These are phyloP conservation scores for Mycena galericulata DNA, from an alignment of 768 basidiomycete species.

Conservation along the genomic window DNA sequence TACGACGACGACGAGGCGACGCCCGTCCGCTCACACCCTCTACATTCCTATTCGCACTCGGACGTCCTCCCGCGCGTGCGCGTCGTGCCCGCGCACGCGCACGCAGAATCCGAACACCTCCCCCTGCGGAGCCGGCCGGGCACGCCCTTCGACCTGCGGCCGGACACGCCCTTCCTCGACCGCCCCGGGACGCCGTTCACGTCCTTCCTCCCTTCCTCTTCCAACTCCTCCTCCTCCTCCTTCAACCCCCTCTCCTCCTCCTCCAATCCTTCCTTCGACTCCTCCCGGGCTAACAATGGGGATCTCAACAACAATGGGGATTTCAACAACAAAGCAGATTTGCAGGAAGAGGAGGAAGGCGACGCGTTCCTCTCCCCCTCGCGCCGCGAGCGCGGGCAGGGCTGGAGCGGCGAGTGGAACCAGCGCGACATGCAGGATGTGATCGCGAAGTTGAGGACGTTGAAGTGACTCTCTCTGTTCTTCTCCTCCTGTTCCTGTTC, in stretches of 20 bases:
- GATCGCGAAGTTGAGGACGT: constrained; percentile 38
- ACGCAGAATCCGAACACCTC: neutral
- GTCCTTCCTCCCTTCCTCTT: too few relatives aligned
- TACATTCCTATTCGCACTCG: constrained; percentile 13
- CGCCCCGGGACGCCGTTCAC: constrained; percentile 10
- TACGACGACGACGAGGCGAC: constrained; percentile 21
- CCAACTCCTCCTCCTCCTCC: too few relatives aligned
- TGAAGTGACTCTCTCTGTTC: too few relatives aligned
- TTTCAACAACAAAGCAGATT: too few relatives aligned
- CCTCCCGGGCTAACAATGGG: too few relatives aligned
- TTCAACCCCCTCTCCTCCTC: too few relatives aligned
- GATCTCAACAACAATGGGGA: too few relatives aligned
- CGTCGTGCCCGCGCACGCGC: constrained; percentile 7
- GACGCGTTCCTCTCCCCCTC: constrained; percentile 31
- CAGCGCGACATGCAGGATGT: constrained; percentile 41
- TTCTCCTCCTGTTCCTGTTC: too few relatives aligned
- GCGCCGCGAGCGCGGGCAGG: constrained; percentile 40
- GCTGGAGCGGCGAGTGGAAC: constrained; percentile 47
- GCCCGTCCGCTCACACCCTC: constrained; percentile 8
- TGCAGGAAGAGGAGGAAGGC: too few relatives aligned
- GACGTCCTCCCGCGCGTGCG: constrained; percentile 16
- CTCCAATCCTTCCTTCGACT: too few relatives aligned
- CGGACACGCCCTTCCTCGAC: constrained; percentile 13
- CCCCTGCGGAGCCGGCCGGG: neutral
- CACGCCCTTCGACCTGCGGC: neutral